Evolutionary conservation across 2,329 filamentous ascomycete genomes (phyloP), one percentile per base, ranked within the genome.

Genomic region (Phyllosticta citribraziliensis): DNA sequence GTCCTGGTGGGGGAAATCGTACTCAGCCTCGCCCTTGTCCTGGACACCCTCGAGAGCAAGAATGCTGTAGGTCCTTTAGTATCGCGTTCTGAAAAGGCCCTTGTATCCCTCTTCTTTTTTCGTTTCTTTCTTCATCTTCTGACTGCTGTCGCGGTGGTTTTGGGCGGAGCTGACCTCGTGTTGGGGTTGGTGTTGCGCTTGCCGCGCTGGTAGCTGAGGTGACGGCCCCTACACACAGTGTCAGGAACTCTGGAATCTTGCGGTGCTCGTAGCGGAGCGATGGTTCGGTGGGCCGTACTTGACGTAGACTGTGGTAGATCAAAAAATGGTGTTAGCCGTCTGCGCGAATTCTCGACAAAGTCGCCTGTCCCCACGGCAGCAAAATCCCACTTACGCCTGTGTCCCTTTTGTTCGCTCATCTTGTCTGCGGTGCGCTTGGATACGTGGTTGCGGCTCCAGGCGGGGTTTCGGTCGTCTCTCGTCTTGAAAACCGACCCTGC

Each of bases 11-110:
- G 22, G 22, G 22, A 22, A 9, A 12, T 47, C 63, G 69, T 88
- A 92, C 86, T 87, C 89, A 80, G 94, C 93, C 76, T 88, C 90
- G 74, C 89, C 83, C 74, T 88, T 86, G 84, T 89, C 85, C 74
- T 96, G 91, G 73, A 97, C 94, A 79, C 93, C 93, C 85, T 99
- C 93, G 75, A 99, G 96, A 87, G 97, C 94, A 82, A 99, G 88
- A 81, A 97, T 84, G 78, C 89, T 84, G 66, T 12, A 27, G 1
- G 4, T 14, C 40, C 17, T 47, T 47, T 47, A 47, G 40, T 47
- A 47, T 47, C 40, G 17, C 40, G 2, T 47, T 47, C 14, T n/a
- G 73, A 22, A 25, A 56, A n/a, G 6, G 22, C 22, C 22, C 22
- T 3, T 2, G 22, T 3, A 22, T 22, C 22, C 19, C 10, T n/a